Base-by-base conservation (phyloP, 2,329 filamentous ascomycete species). In the Fusarium paranaense region DNA sequence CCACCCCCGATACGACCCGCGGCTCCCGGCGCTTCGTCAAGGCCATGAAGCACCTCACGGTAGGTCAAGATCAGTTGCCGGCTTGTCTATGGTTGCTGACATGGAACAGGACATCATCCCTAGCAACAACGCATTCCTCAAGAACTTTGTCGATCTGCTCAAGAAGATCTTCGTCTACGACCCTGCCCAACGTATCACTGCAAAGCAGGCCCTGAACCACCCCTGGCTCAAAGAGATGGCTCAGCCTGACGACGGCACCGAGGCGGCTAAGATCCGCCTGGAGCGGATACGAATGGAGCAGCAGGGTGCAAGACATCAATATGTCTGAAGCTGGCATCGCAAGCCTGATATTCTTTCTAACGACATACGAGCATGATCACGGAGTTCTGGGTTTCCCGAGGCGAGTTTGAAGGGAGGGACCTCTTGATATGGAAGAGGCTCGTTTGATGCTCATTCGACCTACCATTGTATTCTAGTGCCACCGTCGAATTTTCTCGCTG, bases 111-210 rank as follows among this genome's bases (percentile, higher is more conserved):
- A 92, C 70, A 92, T 92, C 62, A 91, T 93, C 45, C 91, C 90
- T 0, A 84, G 85, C 6, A 90, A 85, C 72, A 91, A 83, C 69
- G 84, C 84, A 14, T 93, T 93, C 81, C 84, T 91, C 66, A 86
- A 86, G 69, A 88, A 90, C 70, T 93, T 93, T 76, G 82, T 92
- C 57, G 90, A 93, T 79, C 85, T 93, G 11, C 82, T 93, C 9
- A 86, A 87, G 76, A 91, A 89, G 80, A 93, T 93, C 58, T 93
- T 93, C 75, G 87, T 92, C 35, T 93, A 93, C 79, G 91, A 93
- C 67, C 90, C 91, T 13, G 83, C 85, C 6, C 87, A 90, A 66
- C 89, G 91, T 54, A 93, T 93, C 71, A 92, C 90, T 5, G 91
- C 91, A 25, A 90, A 92, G 72, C 85, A 92, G 76, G 91, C 91